phyloP scores from a whole-genome alignment of 202 grass and related monocot species.

The Zoysia matrella region DNA sequence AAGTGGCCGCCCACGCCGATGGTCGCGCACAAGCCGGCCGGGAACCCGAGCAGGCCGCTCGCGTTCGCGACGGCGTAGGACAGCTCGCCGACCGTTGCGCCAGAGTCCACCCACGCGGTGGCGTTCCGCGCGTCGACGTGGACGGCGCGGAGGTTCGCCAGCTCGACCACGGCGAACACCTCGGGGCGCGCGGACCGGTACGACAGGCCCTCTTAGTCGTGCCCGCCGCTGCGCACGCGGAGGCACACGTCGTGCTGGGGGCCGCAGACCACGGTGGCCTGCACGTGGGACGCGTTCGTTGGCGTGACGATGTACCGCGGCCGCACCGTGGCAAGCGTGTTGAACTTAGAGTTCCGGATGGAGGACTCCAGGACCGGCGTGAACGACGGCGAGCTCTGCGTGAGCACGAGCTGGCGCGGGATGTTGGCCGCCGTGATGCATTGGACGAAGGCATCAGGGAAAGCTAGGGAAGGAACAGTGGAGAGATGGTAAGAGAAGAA shows the following conservation, averaged over 20 bases:
- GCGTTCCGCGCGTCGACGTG: neutral
- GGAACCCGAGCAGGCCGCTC: conserved; percentile 37
- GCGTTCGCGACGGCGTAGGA: conserved; percentile 54
- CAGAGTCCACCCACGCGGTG: conserved; percentile 24
- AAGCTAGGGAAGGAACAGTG: too few species aligned
- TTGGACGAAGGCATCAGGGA: too few species aligned
- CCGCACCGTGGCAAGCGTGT: too few species aligned
- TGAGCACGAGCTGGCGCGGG: too few species aligned
- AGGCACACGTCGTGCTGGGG: conserved; percentile 16
- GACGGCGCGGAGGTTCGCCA: conserved; percentile 44
- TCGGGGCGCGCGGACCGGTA: conserved; percentile 38
- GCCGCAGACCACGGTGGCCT: neutral
- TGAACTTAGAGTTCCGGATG: too few species aligned
- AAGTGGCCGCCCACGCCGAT: conserved; percentile 42
- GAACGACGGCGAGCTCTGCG: too few species aligned
- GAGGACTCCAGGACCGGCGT: too few species aligned
- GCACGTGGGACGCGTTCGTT: too few species aligned
- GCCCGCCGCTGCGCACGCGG: conserved; percentile 7
- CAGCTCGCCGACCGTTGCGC: conserved; percentile 58
- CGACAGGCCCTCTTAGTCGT: conserved; percentile 85
- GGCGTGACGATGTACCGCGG: too few species aligned
- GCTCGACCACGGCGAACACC: conserved; percentile 54
- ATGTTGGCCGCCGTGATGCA: too few species aligned
- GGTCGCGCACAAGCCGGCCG: conserved; percentile 45
- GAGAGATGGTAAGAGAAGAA: too few species aligned